A percentile compares a stretch with the other conserved stretches of the same genome.
phyloP scores from a whole-genome alignment of 2,329 filamentous ascomycete genomes.

The Trichoderma sp. region DNA sequence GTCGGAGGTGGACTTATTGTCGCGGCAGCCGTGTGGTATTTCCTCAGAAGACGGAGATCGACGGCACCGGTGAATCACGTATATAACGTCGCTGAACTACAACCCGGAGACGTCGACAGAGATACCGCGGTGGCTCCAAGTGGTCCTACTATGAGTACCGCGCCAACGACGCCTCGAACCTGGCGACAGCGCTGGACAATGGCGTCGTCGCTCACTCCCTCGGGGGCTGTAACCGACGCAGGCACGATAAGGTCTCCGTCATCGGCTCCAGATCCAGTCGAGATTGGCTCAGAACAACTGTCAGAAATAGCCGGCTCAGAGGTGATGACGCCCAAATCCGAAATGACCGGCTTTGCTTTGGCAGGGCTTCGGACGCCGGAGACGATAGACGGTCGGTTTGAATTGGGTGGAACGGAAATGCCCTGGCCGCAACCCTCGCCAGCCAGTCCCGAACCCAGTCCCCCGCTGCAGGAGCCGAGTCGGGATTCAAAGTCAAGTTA shows the following conservation, averaged over 20 bases:
- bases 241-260: slow-evolving; percentile 28
- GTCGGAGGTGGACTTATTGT: slow-evolving; percentile 47
- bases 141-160: slow-evolving; percentile 27
- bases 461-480: not conserved
- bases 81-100: not conserved
- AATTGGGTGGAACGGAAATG: slow-evolving; percentile 12
- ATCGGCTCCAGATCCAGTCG: slow-evolving; percentile 45
- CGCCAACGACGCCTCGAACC: not conserved
- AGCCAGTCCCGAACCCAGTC: slow-evolving; percentile 4
- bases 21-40: slow-evolving; percentile 50
- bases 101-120: too few species aligned
- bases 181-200: slow-evolving; percentile 40
- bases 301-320: slow-evolving; percentile 21
- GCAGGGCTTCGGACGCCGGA: slow-evolving; percentile 25
- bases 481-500: not conserved
- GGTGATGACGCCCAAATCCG: slow-evolving; percentile 28
- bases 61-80: not conserved
- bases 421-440: slow-evolving; percentile 19
- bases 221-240: slow-evolving; percentile 38
- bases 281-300: slow-evolving; percentile 49
- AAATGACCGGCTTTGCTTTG: slow-evolving; percentile 28
- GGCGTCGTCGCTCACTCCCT: slow-evolving; percentile 50
- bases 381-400: slow-evolving; percentile 15
- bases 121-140: slow-evolving; percentile 27
- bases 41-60: slow-evolving; percentile 43